Evolutionary conservation across 257 asterid genomes (phyloP), one percentile per base, ranked within the genome.

Genomic region (Scutellaria minor): DNA sequence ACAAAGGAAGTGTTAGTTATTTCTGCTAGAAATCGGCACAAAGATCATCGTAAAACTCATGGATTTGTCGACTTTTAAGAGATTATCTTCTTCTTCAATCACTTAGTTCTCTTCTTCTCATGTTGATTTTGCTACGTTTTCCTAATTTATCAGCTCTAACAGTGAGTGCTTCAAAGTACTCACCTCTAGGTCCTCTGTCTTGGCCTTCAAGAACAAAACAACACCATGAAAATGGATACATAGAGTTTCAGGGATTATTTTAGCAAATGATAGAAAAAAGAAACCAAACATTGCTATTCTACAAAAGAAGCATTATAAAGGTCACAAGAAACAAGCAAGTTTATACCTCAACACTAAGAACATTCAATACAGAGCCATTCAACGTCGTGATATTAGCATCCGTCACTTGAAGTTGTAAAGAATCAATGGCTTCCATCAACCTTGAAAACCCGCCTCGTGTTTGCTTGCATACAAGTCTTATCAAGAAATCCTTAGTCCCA

Each of bases 361-460:
- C 57, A 81, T 81, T 83, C 77, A 81, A 58, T 14, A 83, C 87
- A 7, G 75, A 73, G 71, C 85, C 89, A 74, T 88, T 78, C 45
- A 75, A 58, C 2, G 91, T 83, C 37, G 93, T 86, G 71, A 83
- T 83, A 72, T 86, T 91, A 37, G 73, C 94, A 83, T 93, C 94
- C 1, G 56, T 74, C 53, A 89, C 91, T 39, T 84, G 63, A 42
- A 93, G 86, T 75, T 91, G 93, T 9, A 81, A 77, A 47, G 79
- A 74, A 61, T 87, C 79, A 76, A 87, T 44, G 55, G 84, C 90
- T 77, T 86, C 84, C 85, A 91, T 70, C 83, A 93, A 74, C 78
- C 74, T 78, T 8, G 84, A 78, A 79, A 89, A 89, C 4, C 84
- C 81, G 1, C 88, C 86, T 64, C 62, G 68, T 72, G 42, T 81